Percentiles rank a stretch among this genome's conserved stretches.
Evolutionary conservation across 108 stramenopile genomes (phyloP).

Genomic region (Mediolabrus comicus): DNA sequence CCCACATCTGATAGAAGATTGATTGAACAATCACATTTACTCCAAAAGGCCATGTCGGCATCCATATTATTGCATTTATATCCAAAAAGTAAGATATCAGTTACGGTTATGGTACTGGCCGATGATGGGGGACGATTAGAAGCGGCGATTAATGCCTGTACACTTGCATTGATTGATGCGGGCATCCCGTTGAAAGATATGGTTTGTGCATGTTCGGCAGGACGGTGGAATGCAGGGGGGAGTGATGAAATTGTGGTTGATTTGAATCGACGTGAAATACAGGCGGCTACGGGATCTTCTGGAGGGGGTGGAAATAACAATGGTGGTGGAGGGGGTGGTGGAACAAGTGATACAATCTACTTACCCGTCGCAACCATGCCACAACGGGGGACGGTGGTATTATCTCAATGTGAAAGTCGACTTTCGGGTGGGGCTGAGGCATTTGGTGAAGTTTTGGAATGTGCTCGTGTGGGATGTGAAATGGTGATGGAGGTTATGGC

Average conservation of each 20-base stretch:
- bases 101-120: constrained; percentile 68
- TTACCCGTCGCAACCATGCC: constrained; percentile 84
- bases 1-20: constrained; percentile 75
- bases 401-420: constrained; percentile 86
- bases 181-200: constrained; percentile 83
- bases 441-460: constrained; percentile 70
- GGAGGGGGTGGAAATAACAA: constrained; percentile 39
- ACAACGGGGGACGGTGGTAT: constrained; percentile 81
- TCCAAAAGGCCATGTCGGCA: constrained; percentile 78
- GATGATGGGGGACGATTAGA: constrained; percentile 87
- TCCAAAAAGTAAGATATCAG: constrained; percentile 73
- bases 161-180: constrained; percentile 78
- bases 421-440: constrained; percentile 57
- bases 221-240: constrained; percentile 54
- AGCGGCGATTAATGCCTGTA: constrained; percentile 86
- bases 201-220: constrained; percentile 84
- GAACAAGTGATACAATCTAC: constrained; percentile 62
- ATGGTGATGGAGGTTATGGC: constrained; percentile 81
- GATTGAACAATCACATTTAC: constrained; percentile 70
- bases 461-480: constrained; percentile 83
- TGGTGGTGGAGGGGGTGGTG: constrained; percentile 50
- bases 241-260: constrained; percentile 70
- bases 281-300: constrained; percentile 36
- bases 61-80: constrained; percentile 76
- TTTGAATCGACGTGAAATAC: constrained; percentile 73